Percentiles rank a stretch among this genome's conserved stretches.
These are phyloP conservation scores for Eucalyptus sideroxylon DNA, from an alignment of 345 rosid genomes.

Conservation along the genomic window DNA sequence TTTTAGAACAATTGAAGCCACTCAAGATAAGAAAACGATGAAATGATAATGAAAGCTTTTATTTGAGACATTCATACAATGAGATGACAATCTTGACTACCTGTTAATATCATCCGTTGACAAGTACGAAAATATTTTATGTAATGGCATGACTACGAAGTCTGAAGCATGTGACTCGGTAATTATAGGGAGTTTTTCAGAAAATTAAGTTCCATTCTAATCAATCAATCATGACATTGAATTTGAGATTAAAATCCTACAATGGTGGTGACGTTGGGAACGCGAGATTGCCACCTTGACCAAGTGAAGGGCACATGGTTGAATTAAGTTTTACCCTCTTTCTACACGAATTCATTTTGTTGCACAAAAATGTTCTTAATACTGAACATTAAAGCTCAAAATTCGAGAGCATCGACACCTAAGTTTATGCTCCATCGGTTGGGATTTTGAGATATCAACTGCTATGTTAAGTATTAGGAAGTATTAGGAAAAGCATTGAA, in stretches of 20 bases:
- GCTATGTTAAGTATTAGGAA: too few relatives aligned
- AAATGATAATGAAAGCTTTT: neutral
- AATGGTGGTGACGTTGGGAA: neutral
- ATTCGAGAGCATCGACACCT: too few relatives aligned
- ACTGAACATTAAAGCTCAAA: neutral
- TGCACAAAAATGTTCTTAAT: too few relatives aligned
- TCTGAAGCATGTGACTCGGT: neutral
- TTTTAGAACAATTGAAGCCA: neutral
- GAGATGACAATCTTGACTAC: neutral
- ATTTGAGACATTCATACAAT: neutral
- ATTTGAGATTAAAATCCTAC: too few relatives aligned
- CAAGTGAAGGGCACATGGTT: neutral
- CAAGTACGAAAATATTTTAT: neutral
- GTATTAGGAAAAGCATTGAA: too few relatives aligned
- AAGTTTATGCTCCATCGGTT: too few relatives aligned
- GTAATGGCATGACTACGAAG: neutral
- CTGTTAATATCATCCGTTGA: fast-evolving
- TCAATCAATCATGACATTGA: neutral
- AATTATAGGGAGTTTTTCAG: neutral
- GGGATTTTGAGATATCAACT: too few relatives aligned
- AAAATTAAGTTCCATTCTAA: neutral
- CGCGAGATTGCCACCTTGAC: too few relatives aligned
- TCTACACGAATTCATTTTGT: neutral
- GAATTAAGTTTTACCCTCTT: neutral
- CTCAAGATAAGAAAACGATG: neutral